Base-by-base conservation (phyloP, 2,329 filamentous ascomycete genomes). In the Penicillium sp. region DNA sequence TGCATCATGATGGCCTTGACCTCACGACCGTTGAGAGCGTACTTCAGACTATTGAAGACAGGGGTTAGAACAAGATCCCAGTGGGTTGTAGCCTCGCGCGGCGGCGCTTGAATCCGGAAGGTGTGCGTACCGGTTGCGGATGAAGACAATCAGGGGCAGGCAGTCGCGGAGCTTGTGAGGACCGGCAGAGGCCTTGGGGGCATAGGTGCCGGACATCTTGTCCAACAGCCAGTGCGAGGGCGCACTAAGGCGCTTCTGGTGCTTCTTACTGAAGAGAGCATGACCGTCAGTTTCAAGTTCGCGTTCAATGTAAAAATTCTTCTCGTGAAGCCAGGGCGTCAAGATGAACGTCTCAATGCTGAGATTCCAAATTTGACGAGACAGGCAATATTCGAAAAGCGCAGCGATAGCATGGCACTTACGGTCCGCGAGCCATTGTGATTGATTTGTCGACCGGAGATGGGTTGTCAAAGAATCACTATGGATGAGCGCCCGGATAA, bases 121-220 rank as follows among this genome's bases (percentile, higher is more conserved):
- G 29, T 8, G 7, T 32, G 62, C 70, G 61, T 70, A 78, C 75
- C 79, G 78, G 70, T 83, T 83, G 62, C 90, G 87, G 77, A 95
- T 86, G 85, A 98, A 97, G 80, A 98, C 88, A 77, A 98, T 90
- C 75, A 98, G 80, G 63, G 93, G 93, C 80, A 98, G 85, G 81
- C 91, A 97, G 80, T 98, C 93, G 75, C 93, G 87, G 75, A 93
- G 83, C 87, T 98, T 98, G 87, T 97, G 91, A 77, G 93, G 93
- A 88, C 93, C 93, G 60, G 82, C 77, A 54, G 81, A 84, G 61
- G 82, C 78, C 73, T 81, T 81, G 66, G 81, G 81, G 58, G 82
- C 81, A 72, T 84, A 91, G 77, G 82, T 80, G 74, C 93, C 93
- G 76, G 90, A 95, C 74, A 98, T 84, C 80, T 98, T 98, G 88